Evolutionary conservation across 768 basidiomycete species (phyloP).

Genomic region (Pulveroboletus frians): DNA sequence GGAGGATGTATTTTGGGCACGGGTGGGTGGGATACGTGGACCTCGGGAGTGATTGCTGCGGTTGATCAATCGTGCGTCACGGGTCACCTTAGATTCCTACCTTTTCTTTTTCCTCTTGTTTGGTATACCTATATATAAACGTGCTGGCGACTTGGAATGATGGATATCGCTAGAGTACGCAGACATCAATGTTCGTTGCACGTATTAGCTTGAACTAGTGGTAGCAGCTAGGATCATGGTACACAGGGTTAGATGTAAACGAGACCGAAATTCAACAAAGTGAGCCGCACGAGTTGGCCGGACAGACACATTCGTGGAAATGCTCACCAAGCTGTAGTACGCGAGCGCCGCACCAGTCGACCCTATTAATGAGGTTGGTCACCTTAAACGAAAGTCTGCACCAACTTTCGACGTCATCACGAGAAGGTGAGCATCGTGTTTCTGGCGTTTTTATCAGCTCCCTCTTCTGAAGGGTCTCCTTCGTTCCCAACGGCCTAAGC

Average conservation of each 20-base stretch:
- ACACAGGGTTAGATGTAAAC: neutral
- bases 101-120: neutral
- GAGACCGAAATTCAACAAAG: neutral
- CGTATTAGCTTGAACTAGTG: neutral
- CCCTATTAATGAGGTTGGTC: no score
- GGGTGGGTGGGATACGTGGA: conserved; percentile 51
- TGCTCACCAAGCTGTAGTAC: no score
- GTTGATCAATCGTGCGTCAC: neutral
- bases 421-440: no score
- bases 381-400: no score
- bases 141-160: neutral
- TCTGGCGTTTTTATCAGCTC: no score
- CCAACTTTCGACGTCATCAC: no score
- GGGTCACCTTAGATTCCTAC: neutral
- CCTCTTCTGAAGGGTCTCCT: no score
- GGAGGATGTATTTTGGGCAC: conserved; percentile 85
- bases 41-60: neutral
- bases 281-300: neutral
- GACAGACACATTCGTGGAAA: no score
- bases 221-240: neutral
- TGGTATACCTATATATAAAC: neutral
- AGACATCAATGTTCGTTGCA: neutral
- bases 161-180: no score
- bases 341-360: no score
- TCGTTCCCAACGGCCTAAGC: no score